Conservation (phyloP, 768 basidiomycete genomes). For the Tricholoma sp. region DNA sequence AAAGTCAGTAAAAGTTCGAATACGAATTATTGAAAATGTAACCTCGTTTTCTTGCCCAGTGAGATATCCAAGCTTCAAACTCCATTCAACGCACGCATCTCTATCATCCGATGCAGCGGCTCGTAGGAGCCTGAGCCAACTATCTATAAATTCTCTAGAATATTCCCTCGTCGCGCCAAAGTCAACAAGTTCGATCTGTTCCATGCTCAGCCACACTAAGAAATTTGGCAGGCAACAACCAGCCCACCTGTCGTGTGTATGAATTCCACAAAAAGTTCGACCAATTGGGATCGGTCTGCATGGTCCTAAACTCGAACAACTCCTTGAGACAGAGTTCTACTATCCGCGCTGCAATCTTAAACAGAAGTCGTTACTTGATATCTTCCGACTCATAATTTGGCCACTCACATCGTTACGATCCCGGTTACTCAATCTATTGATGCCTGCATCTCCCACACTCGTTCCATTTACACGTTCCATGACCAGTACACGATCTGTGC, state of each 20-base stretch:
- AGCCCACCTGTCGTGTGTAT: constrained; percentile 49
- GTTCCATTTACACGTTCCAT: constrained; percentile 83
- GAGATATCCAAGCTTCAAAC: constrained; percentile 81
- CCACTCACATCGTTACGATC: constrained; percentile 67
- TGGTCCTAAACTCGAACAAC: constrained; percentile 83
- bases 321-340: constrained; percentile 86
- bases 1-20: not conserved
- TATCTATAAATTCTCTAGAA: constrained; percentile 78
- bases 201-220: not conserved
- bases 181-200: constrained; percentile 82
- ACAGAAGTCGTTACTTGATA: not conserved
- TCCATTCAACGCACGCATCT: constrained; percentile 63
- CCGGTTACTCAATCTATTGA: constrained; percentile 50
- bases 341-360: constrained; percentile 77
- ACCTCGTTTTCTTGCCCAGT: constrained; percentile 86
- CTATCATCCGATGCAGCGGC: constrained; percentile 71
- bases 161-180: constrained; percentile 95
- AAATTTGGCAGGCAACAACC: not conserved
- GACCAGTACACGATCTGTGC: constrained; percentile 78
- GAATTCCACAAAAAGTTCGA: constrained; percentile 93
- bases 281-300: constrained; percentile 99
- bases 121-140: constrained; percentile 79
- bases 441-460: constrained; percentile 66
- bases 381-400: not conserved
- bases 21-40: constrained; percentile 6